A percentile compares a stretch with the other conserved stretches of the same genome.
Conservation (phyloP, 352 stramenopile genomes). For the Pythium volutum region DNA sequence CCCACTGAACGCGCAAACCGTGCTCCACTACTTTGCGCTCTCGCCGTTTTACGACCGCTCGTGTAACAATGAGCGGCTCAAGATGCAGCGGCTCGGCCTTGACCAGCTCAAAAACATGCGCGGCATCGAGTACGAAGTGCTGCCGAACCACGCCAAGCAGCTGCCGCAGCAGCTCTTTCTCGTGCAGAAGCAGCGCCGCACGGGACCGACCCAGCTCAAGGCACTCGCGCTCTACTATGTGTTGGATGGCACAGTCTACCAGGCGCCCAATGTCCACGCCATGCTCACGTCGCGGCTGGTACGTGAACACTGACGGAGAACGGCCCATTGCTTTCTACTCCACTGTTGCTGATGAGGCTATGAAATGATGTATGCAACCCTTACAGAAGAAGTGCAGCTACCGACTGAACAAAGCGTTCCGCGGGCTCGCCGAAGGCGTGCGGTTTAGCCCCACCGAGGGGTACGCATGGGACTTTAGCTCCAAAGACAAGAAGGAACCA, state of each 20-base stretch:
- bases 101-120: constrained; percentile 88
- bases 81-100: constrained; percentile 85
- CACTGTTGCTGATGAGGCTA: not conserved
- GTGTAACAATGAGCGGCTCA: constrained; percentile 89
- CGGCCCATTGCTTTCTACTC: not conserved
- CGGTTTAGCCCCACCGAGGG: constrained; percentile 84
- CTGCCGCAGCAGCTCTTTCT: constrained; percentile 85
- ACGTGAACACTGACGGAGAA: too few species aligned
- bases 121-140: constrained; percentile 87
- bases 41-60: constrained; percentile 88
- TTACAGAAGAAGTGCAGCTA: constrained; percentile 85
- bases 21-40: constrained; percentile 87
- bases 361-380: not conserved
- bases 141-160: constrained; percentile 81
- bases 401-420: constrained; percentile 81
- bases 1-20: constrained; percentile 76
- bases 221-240: constrained; percentile 87
- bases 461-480: constrained; percentile 88
- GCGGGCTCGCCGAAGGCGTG: constrained; percentile 64
- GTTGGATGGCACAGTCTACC: constrained; percentile 84
- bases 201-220: constrained; percentile 70
- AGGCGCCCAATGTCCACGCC: constrained; percentile 85
- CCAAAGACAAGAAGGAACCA: constrained; percentile 76
- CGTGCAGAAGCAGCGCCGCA: constrained; percentile 84
- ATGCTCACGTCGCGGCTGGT: constrained; percentile 86